Evolutionary conservation across 2,329 filamentous ascomycete genomes (phyloP), one percentile per base, ranked within the genome.

Genomic region (Venturia effusa): DNA sequence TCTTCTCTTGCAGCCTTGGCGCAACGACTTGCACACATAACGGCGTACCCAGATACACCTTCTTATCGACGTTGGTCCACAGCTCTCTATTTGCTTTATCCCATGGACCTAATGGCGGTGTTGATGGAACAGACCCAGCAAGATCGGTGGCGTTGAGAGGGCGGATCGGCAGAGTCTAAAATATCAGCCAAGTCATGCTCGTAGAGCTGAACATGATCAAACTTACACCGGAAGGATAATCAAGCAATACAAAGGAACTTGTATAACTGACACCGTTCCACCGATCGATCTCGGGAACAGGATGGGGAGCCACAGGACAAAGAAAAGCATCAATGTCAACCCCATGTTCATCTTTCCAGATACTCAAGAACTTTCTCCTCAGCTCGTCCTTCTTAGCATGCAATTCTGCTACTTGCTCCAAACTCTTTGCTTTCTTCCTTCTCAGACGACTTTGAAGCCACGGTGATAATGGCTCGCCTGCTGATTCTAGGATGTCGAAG

Each of bases 231-330:
- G 84, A 81, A 0, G 85, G 81, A 68, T 84, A 85, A 70, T 88
- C 85, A 27, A 88, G 71, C 63, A 88, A 68, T 10, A 87, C 84
- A 68, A 85, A 87, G 1, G 77, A 79, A 27, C 78, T 81, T 0
- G 84, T 87, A 69, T 88, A 88, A 64, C 84, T 81, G 0, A 84
- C 81, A 0, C 80, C 81, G 70, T 86, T 86, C 73, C 84, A 88
- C 1, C 79, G 75, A 73, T 88, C 86, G 63, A 86, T 80, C 11
- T 80, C 78, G 0, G 85, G 83, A 0, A 85, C 80, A 0, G 85
- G 83, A 71, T 88, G 86, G 1, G 85, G 84, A 17, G 85, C 85
- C 0, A 87, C 77, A 0, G 85, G 86, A 66, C 81, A 84, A 64
- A 88, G 80, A 61, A 88, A 80, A 0, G 84, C 83, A 74, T 88